phyloP scores from a whole-genome alignment of 176 grass and related monocot genomes.

The Pontederia crassipes region DNA sequence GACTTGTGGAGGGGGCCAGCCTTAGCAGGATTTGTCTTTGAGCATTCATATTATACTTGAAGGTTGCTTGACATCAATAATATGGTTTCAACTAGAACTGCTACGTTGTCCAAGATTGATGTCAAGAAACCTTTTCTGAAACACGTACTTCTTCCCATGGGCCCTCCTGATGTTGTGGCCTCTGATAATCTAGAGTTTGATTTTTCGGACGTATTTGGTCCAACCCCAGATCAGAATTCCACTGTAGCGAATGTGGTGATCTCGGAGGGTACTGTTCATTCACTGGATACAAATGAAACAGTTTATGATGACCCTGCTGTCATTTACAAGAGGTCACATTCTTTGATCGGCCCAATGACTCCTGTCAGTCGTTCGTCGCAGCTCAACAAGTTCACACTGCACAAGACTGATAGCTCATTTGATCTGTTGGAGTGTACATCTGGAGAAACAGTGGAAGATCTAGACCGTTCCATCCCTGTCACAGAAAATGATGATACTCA shows the following conservation, averaged over 20 bases:
- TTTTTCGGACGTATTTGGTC: slow-evolving; percentile 93
- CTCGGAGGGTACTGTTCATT: slow-evolving; percentile 42
- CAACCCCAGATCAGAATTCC: slow-evolving; percentile 45
- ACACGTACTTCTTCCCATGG: slow-evolving; percentile 72
- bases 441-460: slow-evolving; percentile 33
- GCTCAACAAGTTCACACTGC: slow-evolving; percentile 62
- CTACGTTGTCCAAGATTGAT: slow-evolving; percentile 28
- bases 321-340: slow-evolving; percentile 84
- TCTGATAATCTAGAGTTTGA: slow-evolving; percentile 87
- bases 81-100: slow-evolving; percentile 78
- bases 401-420: slow-evolving; percentile 43
- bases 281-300: slow-evolving; percentile 41
- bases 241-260: slow-evolving; percentile 32
- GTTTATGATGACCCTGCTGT: slow-evolving; percentile 67
- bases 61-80: slow-evolving; percentile 24
- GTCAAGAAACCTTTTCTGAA: slow-evolving; percentile 43
- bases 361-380: slow-evolving; percentile 67
- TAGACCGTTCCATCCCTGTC: slow-evolving; percentile 20
- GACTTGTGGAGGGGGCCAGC: slow-evolving; percentile 40
- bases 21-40: slow-evolving; percentile 25
- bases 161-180: slow-evolving; percentile 56
- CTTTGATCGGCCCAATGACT: slow-evolving; percentile 73
- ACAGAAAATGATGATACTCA: slow-evolving; percentile 36
- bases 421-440: slow-evolving; percentile 54
- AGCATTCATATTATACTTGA: not conserved